Evolutionary conservation across 2,329 filamentous ascomycete species (phyloP).

Genomic region (Paraphoma chrysanthemicola): DNA sequence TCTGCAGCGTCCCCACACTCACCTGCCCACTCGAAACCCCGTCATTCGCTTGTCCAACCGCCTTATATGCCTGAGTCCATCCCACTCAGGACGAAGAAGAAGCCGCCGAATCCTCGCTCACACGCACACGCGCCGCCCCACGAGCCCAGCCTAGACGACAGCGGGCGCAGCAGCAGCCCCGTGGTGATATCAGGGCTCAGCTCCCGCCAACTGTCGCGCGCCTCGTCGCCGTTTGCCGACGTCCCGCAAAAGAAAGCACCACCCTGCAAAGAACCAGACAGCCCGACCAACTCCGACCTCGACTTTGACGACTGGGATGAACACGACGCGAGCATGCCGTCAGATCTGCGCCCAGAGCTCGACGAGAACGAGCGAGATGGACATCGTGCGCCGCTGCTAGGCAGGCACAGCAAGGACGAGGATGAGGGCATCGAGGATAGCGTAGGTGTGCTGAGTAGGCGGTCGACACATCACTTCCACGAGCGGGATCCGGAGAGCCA

Average conservation of each 20-base stretch:
- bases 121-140: slow-evolving; percentile 13
- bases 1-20: slow-evolving; percentile 12
- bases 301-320: slow-evolving; percentile 56
- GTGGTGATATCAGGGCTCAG: slow-evolving; percentile 26
- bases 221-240: slow-evolving; percentile 32
- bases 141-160: slow-evolving; percentile 19
- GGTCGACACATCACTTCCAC: slow-evolving; percentile 69
- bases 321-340: slow-evolving; percentile 56
- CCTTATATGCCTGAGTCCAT: slow-evolving; percentile 49
- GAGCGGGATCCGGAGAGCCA: slow-evolving; percentile 76
- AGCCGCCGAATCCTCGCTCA: slow-evolving; percentile 22
- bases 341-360: slow-evolving; percentile 55
- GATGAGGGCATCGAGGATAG: slow-evolving; percentile 48
- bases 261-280: slow-evolving; percentile 24
- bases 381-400: slow-evolving; percentile 61
- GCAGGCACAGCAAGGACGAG: slow-evolving; percentile 40
- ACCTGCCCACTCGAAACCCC: slow-evolving; percentile 6
- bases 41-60: slow-evolving; percentile 27
- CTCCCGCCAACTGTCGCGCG: slow-evolving; percentile 31
- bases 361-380: slow-evolving; percentile 46
- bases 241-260: slow-evolving; percentile 14
- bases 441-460: slow-evolving; percentile 51
- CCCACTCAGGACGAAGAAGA: slow-evolving; percentile 40
- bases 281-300: slow-evolving; percentile 37
- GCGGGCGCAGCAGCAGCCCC: slow-evolving; percentile 24